These are phyloP conservation scores for Kregervanrija delftensis DNA, from an alignment of 805 yeast genomes.

Conservation along the genomic window DNA sequence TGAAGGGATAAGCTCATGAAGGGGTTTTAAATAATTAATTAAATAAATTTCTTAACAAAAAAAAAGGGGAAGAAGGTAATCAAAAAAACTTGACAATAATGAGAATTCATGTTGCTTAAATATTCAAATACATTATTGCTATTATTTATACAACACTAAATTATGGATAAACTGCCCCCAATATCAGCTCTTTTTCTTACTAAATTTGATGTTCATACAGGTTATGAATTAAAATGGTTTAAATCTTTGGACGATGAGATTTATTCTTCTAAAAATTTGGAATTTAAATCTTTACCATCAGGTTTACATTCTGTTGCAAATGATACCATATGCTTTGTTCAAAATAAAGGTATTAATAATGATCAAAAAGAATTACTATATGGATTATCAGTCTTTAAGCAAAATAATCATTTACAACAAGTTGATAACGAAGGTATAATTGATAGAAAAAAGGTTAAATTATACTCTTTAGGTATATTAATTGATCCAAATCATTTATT, in stretches of 20 bases:
- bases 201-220: conserved; percentile 45
- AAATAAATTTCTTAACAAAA: no score
- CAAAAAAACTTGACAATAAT: no score
- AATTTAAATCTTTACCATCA: conserved; percentile 61
- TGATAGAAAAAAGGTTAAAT: conserved; percentile 41
- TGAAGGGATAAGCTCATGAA: no score
- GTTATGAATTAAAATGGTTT: conserved; percentile 43
- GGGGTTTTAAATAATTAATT: no score
- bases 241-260: conserved; percentile 20
- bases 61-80: no score
- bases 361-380: conserved; percentile 24
- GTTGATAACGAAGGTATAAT: conserved; percentile 9
- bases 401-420: conserved; percentile 24
- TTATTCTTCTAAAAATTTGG: conserved; percentile 37
- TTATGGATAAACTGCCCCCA: conserved; percentile 19
- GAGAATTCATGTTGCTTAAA: no score
- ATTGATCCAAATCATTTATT: conserved; percentile 34
- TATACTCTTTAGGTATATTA: conserved; percentile 61
- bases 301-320: conserved; percentile 48
- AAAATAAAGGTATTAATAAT: conserved; percentile 14
- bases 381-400: conserved; percentile 48
- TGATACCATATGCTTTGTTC: conserved; percentile 51
- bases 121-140: no score
- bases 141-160: not conserved
- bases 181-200: conserved; percentile 40